A percentile compares a stretch with the other conserved stretches of the same genome.
phyloP scores from a whole-genome alignment of 495 filamentous ascomycete genomes.

The Daldinia childiae region DNA sequence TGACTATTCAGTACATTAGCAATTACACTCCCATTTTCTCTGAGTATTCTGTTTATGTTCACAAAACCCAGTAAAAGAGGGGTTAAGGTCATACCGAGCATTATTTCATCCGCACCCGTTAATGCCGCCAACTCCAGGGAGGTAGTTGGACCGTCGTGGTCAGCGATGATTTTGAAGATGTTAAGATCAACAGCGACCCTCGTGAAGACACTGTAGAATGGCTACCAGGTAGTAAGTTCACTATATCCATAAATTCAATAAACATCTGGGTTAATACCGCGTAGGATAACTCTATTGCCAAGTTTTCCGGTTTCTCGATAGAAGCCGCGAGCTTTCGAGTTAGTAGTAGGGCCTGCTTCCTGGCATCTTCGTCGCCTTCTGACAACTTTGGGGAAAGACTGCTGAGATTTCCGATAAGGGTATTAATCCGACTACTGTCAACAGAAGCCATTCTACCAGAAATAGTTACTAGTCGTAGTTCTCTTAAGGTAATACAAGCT shows the following conservation, averaged over 20 bases:
- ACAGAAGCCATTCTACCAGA: background rate
- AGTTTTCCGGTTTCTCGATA: conserved; percentile 38
- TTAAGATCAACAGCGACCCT: conserved; percentile 32
- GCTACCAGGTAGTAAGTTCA: conserved; percentile 18
- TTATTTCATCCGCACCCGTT: conserved; percentile 36
- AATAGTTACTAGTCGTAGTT: too few species aligned
- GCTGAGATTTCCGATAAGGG: conserved; percentile 19
- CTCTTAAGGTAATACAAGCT: too few species aligned
- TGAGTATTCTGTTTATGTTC: background rate
- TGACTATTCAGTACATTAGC: conserved; percentile 12
- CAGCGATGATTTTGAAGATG: conserved; percentile 31
- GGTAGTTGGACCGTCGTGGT: background rate
- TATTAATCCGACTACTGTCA: background rate
- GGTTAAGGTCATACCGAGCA: conserved; percentile 26
- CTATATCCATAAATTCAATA: background rate
- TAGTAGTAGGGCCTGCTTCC: conserved; percentile 29
- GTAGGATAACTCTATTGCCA: conserved; percentile 27
- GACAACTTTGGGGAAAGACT: conserved; percentile 1
- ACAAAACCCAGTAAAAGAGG: background rate
- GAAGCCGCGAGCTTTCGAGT: conserved; percentile 20
- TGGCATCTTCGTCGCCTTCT: conserved; percentile 1
- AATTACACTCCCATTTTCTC: background rate
- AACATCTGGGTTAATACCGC: conserved; percentile 17
- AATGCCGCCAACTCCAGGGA: conserved; percentile 30
- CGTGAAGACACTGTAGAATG: conserved; percentile 19